phyloP scores from a whole-genome alignment of 2,329 filamentous ascomycete species.

The Phaeoacremonium minimum region DNA sequence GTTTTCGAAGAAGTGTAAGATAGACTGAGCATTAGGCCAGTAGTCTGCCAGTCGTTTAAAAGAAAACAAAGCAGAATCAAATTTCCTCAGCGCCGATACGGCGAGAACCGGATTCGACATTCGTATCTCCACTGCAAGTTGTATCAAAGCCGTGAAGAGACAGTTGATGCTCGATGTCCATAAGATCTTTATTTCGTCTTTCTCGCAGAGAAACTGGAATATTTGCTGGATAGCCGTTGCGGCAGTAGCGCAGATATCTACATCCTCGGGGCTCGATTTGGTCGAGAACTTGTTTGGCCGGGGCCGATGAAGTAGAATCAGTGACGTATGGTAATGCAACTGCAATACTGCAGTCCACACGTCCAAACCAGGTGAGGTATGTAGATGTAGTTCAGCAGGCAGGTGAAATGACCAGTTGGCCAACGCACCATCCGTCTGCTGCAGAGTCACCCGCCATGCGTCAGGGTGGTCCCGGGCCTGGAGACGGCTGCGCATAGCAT shows the following conservation, averaged over 20 bases:
- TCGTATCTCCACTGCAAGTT: slow-evolving; percentile 14
- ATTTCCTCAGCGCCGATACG: slow-evolving; percentile 12
- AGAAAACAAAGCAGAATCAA: slow-evolving; percentile 13
- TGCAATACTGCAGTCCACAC: slow-evolving; percentile 9
- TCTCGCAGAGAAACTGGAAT: slow-evolving; percentile 8
- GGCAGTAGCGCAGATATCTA: slow-evolving; percentile 9
- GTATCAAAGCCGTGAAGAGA: slow-evolving; percentile 14
- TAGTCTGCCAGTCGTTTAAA: slow-evolving; percentile 11
- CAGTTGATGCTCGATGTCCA: slow-evolving; percentile 11
- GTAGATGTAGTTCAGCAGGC: slow-evolving; percentile 4
- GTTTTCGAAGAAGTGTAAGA: slow-evolving; percentile 15
- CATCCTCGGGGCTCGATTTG: slow-evolving; percentile 5
- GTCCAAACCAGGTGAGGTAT: slow-evolving; percentile 1
- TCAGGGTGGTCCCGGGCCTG: slow-evolving; percentile 1
- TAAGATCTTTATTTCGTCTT: slow-evolving; percentile 4
- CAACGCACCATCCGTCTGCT: slow-evolving; percentile 10
- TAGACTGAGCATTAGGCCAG: slow-evolving; percentile 15
- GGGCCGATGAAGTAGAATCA: slow-evolving; percentile 9
- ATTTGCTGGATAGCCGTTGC: slow-evolving; percentile 8
- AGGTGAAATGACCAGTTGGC: slow-evolving; percentile 11
- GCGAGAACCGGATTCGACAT: slow-evolving; percentile 14
- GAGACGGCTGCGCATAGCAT: slow-evolving; percentile 13
- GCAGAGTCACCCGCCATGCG: slow-evolving; percentile 1
- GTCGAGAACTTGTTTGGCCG: not conserved
- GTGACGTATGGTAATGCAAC: slow-evolving; percentile 9